Percentiles rank a stretch among this genome's conserved stretches.
Conservation (phyloP, 768 basidiomycete species). For the Leccinellum luteum region DNA sequence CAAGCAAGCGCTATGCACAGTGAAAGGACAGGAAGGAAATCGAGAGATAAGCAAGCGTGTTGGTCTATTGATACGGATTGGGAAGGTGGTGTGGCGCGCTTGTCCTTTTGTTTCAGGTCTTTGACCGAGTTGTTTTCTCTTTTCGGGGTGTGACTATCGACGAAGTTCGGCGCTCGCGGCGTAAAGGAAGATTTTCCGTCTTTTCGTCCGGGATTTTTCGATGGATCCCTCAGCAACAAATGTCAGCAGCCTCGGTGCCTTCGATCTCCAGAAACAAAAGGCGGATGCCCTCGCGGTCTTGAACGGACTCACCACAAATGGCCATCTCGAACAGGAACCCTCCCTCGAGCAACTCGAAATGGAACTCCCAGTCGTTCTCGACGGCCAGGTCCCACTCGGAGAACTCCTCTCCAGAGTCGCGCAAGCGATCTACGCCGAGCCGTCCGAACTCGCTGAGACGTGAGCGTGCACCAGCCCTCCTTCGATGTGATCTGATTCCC, state of each 20-base stretch:
- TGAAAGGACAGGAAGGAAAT: neutral
- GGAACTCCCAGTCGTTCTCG: slow-evolving; percentile 70
- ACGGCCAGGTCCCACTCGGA: slow-evolving; percentile 71
- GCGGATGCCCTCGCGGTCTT: slow-evolving; percentile 28
- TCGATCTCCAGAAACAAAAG: slow-evolving; percentile 30
- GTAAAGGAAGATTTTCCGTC: neutral
- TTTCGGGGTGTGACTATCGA: neutral
- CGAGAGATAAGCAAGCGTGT: neutral
- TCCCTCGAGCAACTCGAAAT: slow-evolving; percentile 59
- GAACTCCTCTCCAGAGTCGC: slow-evolving; percentile 74
- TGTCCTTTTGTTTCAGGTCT: slow-evolving; percentile 12
- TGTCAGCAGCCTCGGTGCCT: slow-evolving; percentile 13
- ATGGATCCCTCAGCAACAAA: slow-evolving; percentile 18
- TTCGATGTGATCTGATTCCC: slow-evolving; percentile 2
- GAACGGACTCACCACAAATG: slow-evolving; percentile 32
- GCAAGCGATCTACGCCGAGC: slow-evolving; percentile 79
- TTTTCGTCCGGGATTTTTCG: neutral
- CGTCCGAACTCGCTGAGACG: slow-evolving; percentile 86
- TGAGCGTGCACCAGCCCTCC: slow-evolving; percentile 36
- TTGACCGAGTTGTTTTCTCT: slow-evolving; percentile 1
- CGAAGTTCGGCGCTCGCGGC: slow-evolving; percentile 8
- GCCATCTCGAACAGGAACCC: slow-evolving; percentile 37
- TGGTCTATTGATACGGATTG: neutral
- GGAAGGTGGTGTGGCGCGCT: slow-evolving; percentile 11
- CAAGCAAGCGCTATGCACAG: slow-evolving; percentile 1